These are phyloP conservation scores for Alternaria brassicae DNA, from an alignment of 2,329 filamentous ascomycete species.

Conservation along the genomic window DNA sequence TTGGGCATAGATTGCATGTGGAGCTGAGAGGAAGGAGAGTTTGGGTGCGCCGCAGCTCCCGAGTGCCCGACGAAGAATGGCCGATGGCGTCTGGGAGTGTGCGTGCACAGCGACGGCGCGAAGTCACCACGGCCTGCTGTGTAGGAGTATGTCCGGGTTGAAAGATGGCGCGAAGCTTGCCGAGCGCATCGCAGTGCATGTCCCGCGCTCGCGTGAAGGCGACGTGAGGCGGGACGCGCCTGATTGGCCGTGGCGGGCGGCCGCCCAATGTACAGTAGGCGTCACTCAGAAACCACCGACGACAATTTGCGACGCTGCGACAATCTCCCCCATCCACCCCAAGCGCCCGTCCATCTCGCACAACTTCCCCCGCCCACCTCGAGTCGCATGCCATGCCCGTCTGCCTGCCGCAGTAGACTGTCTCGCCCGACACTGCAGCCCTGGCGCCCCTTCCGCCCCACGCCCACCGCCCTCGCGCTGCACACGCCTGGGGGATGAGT, in stretches of 20 bases:
- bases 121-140: background rate
- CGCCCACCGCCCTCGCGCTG: conserved; percentile 40
- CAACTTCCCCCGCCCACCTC: conserved; percentile 13
- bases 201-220: conserved; percentile 13
- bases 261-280: background rate
- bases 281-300: conserved; percentile 10
- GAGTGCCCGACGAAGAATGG: conserved; percentile 11
- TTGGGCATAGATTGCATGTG: conserved; percentile 27
- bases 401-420: conserved; percentile 33
- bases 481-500: conserved; percentile 59
- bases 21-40: conserved; percentile 13
- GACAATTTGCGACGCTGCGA: conserved; percentile 16
- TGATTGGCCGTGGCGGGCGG: conserved; percentile 9
- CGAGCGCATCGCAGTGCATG: background rate
- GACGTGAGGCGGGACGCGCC: conserved; percentile 7
- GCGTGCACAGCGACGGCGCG: background rate
- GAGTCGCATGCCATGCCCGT: conserved; percentile 31
- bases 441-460: conserved; percentile 47
- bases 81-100: background rate
- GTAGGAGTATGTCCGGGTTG: no score
- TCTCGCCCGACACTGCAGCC: conserved; percentile 38
- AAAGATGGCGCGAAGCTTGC: background rate
- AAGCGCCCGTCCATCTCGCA: conserved; percentile 27
- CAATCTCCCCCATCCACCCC: conserved; percentile 18
- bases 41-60: conserved; percentile 15